Evolutionary conservation across 169 alveolate species (phyloP).

Genomic region (Ichthyophthirius multifiliis): DNA sequence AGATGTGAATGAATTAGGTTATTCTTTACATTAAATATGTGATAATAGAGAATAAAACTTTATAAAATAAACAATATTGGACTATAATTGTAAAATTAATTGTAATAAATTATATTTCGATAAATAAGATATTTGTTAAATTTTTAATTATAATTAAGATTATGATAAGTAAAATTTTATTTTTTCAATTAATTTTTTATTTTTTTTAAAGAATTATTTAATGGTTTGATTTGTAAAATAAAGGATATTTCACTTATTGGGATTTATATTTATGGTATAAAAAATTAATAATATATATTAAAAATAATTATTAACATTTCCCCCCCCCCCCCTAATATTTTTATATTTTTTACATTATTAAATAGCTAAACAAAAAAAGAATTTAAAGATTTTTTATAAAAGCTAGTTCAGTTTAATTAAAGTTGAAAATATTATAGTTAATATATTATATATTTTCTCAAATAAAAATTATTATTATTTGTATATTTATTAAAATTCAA

Average conservation of each 20-base stretch:
- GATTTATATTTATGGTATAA: conserved; percentile 27
- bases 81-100: not conserved
- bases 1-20: conserved; percentile 37
- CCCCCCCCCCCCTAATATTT: too few species aligned
- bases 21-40: conserved; percentile 11
- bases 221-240: not conserved
- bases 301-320: too few species aligned
- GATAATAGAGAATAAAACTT: not conserved
- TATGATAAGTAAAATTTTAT: not conserved
- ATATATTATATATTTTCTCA: too few species aligned
- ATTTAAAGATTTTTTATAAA: too few species aligned
- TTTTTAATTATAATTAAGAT: not conserved
- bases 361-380: too few species aligned
- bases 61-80: not conserved
- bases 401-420: too few species aligned
- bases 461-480: too few species aligned
- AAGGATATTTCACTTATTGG: conserved; percentile 35
- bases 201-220: not conserved
- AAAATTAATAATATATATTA: too few species aligned
- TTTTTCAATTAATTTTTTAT: not conserved
- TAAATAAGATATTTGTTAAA: not conserved
- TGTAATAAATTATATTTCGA: not conserved
- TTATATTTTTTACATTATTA: too few species aligned
- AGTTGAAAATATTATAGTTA: too few species aligned
- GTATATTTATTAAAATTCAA: too few species aligned